These are phyloP conservation scores for Royoungia palumana DNA, from an alignment of 768 basidiomycete genomes.

Conservation along the genomic window DNA sequence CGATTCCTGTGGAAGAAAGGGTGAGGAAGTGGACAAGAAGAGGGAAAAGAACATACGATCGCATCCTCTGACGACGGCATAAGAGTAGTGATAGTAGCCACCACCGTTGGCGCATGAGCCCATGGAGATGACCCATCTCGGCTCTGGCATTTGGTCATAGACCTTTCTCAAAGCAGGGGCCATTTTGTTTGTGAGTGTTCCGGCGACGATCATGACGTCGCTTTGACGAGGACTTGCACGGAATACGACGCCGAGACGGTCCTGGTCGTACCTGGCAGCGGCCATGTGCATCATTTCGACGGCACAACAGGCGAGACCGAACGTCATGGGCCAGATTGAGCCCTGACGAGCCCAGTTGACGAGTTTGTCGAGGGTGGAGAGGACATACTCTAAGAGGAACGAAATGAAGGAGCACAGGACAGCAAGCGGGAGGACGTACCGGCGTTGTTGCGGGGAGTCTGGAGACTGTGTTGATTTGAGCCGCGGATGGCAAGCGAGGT, in stretches of 20 bases:
- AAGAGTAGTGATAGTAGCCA: conserved; percentile 97
- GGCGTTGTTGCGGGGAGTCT: conserved; percentile 86
- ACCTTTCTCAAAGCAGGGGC: conserved; percentile 96
- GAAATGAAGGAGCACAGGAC: background rate
- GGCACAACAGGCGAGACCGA: conserved; percentile 97
- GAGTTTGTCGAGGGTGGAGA: conserved; percentile 94
- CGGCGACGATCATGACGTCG: conserved; percentile 99
- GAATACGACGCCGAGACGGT: conserved; percentile 95
- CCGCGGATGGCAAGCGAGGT: conserved; percentile 72
- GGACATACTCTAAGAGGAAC: conserved; percentile 74
- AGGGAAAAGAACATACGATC: conserved; percentile 63
- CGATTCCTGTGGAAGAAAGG: conserved; percentile 60
- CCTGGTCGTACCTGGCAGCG: conserved; percentile 97
- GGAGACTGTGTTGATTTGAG: conserved; percentile 81
- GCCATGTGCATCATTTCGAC: conserved; percentile 99
- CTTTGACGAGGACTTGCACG: conserved; percentile 98
- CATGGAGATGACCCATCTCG: conserved; percentile 99
- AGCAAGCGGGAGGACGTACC: conserved; percentile 44
- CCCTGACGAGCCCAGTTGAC: conserved; percentile 97
- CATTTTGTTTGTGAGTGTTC: conserved; percentile 99
- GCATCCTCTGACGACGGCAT: conserved; percentile 97
- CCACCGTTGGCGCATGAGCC: conserved; percentile 99
- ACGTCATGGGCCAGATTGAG: conserved; percentile 99
- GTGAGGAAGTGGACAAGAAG: conserved; percentile 9
- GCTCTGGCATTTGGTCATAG: conserved; percentile 98